These are phyloP conservation scores for Tardiomyces digboiensis DNA, from an alignment of 1,139 yeast genomes.

Conservation along the genomic window DNA sequence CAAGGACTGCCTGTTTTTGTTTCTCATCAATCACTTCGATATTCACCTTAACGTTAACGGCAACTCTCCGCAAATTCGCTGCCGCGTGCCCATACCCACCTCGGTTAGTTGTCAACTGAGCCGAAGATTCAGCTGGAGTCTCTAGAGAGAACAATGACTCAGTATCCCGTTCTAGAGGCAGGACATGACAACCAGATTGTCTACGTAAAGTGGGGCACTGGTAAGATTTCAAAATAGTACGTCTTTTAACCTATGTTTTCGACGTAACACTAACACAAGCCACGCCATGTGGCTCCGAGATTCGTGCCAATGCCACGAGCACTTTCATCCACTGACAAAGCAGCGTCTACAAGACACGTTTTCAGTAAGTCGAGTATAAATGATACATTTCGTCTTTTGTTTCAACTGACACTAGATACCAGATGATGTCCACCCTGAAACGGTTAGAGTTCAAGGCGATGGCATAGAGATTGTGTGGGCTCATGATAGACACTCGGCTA, in stretches of 20 bases:
- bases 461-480: conserved; percentile 35
- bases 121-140: too few relatives aligned
- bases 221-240: conserved; percentile 22
- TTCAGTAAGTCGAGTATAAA: conserved; percentile 2
- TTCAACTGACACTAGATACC: conserved; percentile 26
- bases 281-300: conserved; percentile 65
- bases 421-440: conserved; percentile 35
- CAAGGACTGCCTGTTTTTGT: too few relatives aligned
- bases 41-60: too few relatives aligned
- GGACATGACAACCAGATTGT: conserved; percentile 5
- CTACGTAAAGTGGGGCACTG: conserved; percentile 23
- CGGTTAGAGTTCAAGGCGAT: conserved; percentile 12
- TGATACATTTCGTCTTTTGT: neutral
- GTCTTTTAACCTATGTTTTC: too few relatives aligned
- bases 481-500: conserved; percentile 41
- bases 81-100: too few relatives aligned
- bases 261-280: neutral
- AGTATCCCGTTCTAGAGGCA: too few relatives aligned
- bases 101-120: too few relatives aligned
- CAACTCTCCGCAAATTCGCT: too few relatives aligned
- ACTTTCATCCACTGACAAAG: conserved; percentile 51
- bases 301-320: conserved; percentile 53
- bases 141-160: too few relatives aligned
- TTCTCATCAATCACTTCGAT: too few relatives aligned
- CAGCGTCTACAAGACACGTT: conserved; percentile 59